Percentiles rank a stretch among this genome's conserved stretches.
These are phyloP conservation scores for Blastocystis sp. DNA, from an alignment of 352 stramenopile species.

Conservation along the genomic window DNA sequence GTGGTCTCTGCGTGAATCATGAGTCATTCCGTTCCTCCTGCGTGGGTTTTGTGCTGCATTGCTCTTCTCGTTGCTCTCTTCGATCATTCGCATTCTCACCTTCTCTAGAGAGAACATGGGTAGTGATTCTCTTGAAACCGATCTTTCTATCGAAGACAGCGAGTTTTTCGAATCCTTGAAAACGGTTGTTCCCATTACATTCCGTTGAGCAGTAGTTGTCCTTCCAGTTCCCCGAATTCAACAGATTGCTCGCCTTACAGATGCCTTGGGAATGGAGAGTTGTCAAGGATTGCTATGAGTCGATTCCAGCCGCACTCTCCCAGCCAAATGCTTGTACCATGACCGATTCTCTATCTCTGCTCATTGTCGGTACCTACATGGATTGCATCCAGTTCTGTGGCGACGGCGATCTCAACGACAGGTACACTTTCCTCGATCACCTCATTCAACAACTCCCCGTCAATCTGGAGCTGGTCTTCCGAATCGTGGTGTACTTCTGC, in stretches of 20 bases:
- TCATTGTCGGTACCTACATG: background rate
- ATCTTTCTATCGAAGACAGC: too few species aligned
- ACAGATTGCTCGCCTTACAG: background rate
- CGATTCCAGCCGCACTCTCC: background rate
- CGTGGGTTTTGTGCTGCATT: background rate
- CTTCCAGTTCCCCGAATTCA: background rate
- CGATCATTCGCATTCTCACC: background rate
- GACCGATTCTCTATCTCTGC: background rate
- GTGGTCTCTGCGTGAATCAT: too few species aligned
- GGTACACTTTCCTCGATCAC: background rate
- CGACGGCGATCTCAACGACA: background rate
- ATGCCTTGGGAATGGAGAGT: background rate
- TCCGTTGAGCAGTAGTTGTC: background rate
- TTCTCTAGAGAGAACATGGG: too few species aligned
- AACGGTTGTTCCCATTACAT: background rate
- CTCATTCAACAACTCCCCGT: background rate
- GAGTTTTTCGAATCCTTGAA: background rate
- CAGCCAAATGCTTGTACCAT: background rate
- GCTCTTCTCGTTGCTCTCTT: background rate
- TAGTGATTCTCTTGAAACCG: too few species aligned
- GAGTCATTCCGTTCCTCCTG: too few species aligned
- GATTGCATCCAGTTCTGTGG: background rate
- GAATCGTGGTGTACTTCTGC: background rate
- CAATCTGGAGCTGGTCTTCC: background rate
- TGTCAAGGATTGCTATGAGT: background rate